These are phyloP conservation scores for Cymbopogon citratus DNA, from an alignment of 176 grass and related monocot genomes.

Conservation along the genomic window DNA sequence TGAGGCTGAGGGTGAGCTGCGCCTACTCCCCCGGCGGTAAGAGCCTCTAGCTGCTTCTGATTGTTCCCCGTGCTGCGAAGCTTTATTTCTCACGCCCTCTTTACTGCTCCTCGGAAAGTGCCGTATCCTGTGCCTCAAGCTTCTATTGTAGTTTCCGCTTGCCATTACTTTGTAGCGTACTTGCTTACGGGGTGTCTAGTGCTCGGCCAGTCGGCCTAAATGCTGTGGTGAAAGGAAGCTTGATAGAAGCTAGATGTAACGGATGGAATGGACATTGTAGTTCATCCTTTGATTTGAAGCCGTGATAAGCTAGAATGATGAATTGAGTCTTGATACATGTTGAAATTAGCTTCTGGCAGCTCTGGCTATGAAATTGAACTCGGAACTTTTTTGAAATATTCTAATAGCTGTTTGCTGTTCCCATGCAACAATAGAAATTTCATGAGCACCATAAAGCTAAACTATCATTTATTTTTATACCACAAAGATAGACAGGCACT, in stretches of 20 bases:
- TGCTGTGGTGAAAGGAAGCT: not conserved
- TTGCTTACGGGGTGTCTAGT: not conserved
- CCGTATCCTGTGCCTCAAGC: not conserved
- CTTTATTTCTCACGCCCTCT: not conserved
- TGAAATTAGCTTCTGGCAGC: not conserved
- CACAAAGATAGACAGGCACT: not conserved
- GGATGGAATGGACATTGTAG: not conserved
- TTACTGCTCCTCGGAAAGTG: not conserved
- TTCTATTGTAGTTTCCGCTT: not conserved
- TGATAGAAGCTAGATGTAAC: not conserved
- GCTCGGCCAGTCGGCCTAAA: not conserved
- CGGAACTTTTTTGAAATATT: not conserved
- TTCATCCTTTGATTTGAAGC: not conserved
- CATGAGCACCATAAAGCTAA: not conserved
- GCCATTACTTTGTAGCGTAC: not conserved
- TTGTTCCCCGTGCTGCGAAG: not conserved
- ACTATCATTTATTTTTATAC: not conserved
- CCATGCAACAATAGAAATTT: not conserved
- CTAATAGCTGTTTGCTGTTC: not conserved
- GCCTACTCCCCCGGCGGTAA: conserved; percentile 43
- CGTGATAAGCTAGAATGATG: not conserved
- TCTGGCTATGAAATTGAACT: not conserved
- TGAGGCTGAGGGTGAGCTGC: conserved; percentile 34
- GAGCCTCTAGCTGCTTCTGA: not conserved
- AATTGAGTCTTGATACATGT: not conserved